Evolutionary conservation across 345 rosid species (phyloP).

Genomic region (Eucalyptus camaldulensis): DNA sequence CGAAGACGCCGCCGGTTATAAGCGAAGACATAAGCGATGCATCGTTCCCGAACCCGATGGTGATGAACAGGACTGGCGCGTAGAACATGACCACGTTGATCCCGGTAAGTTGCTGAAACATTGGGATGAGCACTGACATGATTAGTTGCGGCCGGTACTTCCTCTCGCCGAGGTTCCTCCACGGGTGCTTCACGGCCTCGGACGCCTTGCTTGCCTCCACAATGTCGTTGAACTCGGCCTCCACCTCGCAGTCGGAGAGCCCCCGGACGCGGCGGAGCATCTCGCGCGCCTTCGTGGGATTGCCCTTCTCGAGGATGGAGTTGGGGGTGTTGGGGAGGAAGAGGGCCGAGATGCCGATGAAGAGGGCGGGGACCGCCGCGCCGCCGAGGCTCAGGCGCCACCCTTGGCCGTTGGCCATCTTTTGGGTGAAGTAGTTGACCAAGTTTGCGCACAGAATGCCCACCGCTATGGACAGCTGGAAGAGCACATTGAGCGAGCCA

Average conservation of each 20-base stretch:
- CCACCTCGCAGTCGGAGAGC: not conserved
- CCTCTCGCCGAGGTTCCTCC: not conserved
- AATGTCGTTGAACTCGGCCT: slow-evolving; percentile 13
- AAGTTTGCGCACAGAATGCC: slow-evolving; percentile 36
- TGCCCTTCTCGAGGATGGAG: slow-evolving; percentile 15
- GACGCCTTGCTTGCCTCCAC: slow-evolving; percentile 10
- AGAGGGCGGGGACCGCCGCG: slow-evolving; percentile 23
- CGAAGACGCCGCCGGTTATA: slow-evolving; percentile 6
- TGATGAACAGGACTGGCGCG: slow-evolving; percentile 35
- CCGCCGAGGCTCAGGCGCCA: slow-evolving; percentile 20
- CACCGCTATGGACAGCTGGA: slow-evolving; percentile 27
- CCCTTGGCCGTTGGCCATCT: not conserved
- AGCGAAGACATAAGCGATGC: slow-evolving; percentile 12
- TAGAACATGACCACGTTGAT: slow-evolving; percentile 37
- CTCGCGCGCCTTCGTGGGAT: not conserved
- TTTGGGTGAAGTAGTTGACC: slow-evolving; percentile 16
- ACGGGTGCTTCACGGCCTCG: slow-evolving; percentile 15
- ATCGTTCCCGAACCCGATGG: slow-evolving; percentile 17
- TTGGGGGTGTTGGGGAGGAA: slow-evolving; percentile 25
- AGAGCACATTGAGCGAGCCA: slow-evolving; percentile 33
- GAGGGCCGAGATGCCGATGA: slow-evolving; percentile 10
- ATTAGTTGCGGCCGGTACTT: slow-evolving; percentile 12
- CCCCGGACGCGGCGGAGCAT: slow-evolving; percentile 14
- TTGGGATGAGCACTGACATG: slow-evolving; percentile 7
- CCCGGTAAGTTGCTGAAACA: slow-evolving; percentile 37